A percentile compares a stretch with the other conserved stretches of the same genome.
These are phyloP conservation scores for Pterothamnion heteromorphum DNA, from an alignment of 31 red algal genomes.

Conservation along the genomic window DNA sequence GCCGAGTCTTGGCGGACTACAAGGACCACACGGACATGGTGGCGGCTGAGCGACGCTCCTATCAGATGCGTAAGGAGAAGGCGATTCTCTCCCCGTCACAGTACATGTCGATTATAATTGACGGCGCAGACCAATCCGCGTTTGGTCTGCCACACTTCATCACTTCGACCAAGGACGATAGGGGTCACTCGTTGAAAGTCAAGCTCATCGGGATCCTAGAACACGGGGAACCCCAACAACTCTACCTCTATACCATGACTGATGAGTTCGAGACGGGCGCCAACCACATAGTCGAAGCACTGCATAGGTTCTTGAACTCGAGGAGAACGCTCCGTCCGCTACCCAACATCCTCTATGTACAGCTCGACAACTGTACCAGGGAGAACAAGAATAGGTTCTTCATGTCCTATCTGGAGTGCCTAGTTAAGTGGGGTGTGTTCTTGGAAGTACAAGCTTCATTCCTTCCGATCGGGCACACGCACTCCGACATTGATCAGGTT, in stretches of 20 bases:
- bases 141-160: too few species aligned
- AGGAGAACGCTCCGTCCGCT: not conserved
- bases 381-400: constrained; percentile 12
- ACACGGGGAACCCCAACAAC: not conserved
- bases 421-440: constrained; percentile 2
- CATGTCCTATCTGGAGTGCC: not conserved
- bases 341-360: not conserved
- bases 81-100: too few species aligned
- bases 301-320: too few species aligned
- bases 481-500: too few species aligned
- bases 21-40: not conserved
- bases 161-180: not conserved
- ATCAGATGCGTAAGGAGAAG: too few species aligned
- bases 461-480: not conserved
- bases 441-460: not conserved
- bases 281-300: too few species aligned
- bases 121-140: too few species aligned
- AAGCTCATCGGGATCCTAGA: not conserved
- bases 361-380: not conserved
- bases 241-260: not conserved
- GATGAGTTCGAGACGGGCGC: too few species aligned
- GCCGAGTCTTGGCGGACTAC: not conserved
- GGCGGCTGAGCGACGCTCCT: not conserved
- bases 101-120: too few species aligned
- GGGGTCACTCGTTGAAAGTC: not conserved